Percentiles rank a stretch among this genome's conserved stretches.
phyloP scores from a whole-genome alignment of 164 flowering plant genomes.

The Brasenia schreberi region DNA sequence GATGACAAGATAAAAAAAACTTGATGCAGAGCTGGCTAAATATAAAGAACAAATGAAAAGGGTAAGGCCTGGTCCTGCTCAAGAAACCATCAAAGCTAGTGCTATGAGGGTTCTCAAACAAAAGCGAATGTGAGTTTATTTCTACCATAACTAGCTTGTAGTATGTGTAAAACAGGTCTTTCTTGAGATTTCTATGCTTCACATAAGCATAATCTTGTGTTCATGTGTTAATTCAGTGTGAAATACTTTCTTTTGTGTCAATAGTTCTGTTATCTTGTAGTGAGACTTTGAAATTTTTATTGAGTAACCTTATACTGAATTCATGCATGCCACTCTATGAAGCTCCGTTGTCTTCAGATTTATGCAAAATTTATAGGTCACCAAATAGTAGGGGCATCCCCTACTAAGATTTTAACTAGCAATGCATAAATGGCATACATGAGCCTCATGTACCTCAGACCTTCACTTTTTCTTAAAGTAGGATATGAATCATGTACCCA shows the following conservation, averaged over 20 bases:
- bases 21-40: constrained; percentile 72
- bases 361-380: too few relatives aligned
- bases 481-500: too few relatives aligned
- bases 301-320: background rate
- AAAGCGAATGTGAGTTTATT: constrained; percentile 57
- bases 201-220: background rate
- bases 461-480: too few relatives aligned
- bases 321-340: background rate
- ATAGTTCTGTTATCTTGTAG: background rate
- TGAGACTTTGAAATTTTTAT: background rate
- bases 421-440: too few relatives aligned
- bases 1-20: constrained; percentile 87
- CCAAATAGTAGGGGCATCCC: too few relatives aligned
- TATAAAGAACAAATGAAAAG: constrained; percentile 83
- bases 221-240: background rate
- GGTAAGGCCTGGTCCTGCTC: constrained; percentile 96
- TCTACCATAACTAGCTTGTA: background rate
- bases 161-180: too few relatives aligned
- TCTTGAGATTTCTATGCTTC: background rate
- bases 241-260: background rate
- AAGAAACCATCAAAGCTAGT: constrained; percentile 93
- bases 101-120: constrained; percentile 97
- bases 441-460: too few relatives aligned
- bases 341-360: too few relatives aligned
- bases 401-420: too few relatives aligned